Evolutionary conservation across 768 basidiomycete genomes (phyloP), one percentile per base, ranked within the genome.

Genomic region (Paxillus rubicundulus): DNA sequence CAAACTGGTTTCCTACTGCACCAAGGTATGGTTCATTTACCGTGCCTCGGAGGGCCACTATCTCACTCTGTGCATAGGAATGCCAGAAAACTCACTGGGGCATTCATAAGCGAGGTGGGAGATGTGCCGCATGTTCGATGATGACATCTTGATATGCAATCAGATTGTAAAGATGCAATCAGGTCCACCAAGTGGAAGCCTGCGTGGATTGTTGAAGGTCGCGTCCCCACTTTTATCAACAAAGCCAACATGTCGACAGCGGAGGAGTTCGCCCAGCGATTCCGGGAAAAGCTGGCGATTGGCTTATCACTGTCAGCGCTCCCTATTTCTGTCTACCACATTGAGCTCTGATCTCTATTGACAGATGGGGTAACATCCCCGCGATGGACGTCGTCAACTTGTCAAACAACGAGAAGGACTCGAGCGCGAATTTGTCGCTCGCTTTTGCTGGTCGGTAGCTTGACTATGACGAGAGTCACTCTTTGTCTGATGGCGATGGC

Each of bases 1-100:
- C 57, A 69, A 55, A 45, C 57, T 78, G 14, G 76, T 77, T 2
- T 72, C 71, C 17, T 79, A 79, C 53, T 79, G 78, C 56, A 78
- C 77, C 9, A 72, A 64, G 54, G 65, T 59, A 43, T 34, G 42
- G 7, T 1, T 10, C 18, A 2, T 53, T 24, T 32, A 43, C 6
- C 6, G 32, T 12, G 10, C 8, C 16, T 20, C 9, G 12, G 18
- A 17, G 2, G 21, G 24, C 12, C 16, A 17, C n/a, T 50, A 13
- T 41, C 6, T 33, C 7, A 42, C 5, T 10, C 3, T 12, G 7
- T 12, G 9, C 13, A 16, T 44, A 77, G 74, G 71, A 68, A 38
- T 79, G 77, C 51, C 78, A 79, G 57, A 62, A 36, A 17, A 57
- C 37, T 17, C 77, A 78, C 49, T 78, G 77, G 78, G 51, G 42